Base-by-base conservation (phyloP, 257 asterid species). In the Solanum lignicaule region DNA sequence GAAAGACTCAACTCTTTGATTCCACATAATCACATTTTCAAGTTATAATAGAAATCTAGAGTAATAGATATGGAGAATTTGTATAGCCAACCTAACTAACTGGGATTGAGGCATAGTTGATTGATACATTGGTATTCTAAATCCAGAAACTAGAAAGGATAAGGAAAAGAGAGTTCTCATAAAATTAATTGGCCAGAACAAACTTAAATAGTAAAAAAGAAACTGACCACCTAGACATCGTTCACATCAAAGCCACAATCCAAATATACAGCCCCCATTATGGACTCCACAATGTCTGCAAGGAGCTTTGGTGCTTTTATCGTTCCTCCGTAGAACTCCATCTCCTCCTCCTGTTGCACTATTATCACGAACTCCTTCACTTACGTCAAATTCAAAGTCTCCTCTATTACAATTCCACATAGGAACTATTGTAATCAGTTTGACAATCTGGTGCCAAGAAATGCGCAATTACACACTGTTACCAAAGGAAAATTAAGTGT, bases 241-340 rank as follows among this genome's bases (percentile, higher is more conserved):
- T 46, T 69, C 81, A 90, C 83, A 87, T 90, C 83, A 46, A 89
- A 86, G n/a, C 89, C 91, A 88, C 90, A 88, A 88, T 91, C 93
- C 29, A 91, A 87, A 84, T 91, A 96, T 7, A 94, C 87, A 55
- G 98, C 98, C 2, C 94, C 98, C 8, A 96, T 95, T 41, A 95
- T 88, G 7, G 97, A 92, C 87, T 95, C 99, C 76, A 96, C 97
- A 65, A 95, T 90, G 79, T 95, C 98, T 1, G 98, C 99, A 41
- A 96, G 96, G 91, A 93, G 86, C 90, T 95, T 96, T 3, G 99
- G 99, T 2, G 98, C 98, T 91, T 93, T 92, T 32, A 92, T 88
- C 60, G 86, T 86, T 9, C 99, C 99, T 15, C 98, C 98, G 39
- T 94, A 87, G 58, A 96, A 87, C 91, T 90, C 94, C 7, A 91